Conservation (phyloP, 73 alveolate genomes). For the Paramecium octaurelia region DNA sequence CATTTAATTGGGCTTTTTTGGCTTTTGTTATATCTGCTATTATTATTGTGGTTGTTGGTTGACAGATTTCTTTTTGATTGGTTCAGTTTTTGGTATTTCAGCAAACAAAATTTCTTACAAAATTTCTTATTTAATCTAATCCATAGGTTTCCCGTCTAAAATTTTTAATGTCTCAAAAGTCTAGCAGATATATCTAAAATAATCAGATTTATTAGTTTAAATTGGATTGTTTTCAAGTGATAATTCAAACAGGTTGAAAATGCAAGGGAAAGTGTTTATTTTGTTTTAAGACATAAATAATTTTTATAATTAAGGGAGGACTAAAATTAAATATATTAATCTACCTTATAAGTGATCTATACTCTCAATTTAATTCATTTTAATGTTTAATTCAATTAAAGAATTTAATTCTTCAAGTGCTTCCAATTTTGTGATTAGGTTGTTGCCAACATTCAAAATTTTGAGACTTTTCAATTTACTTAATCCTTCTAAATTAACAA, state of each 20-base stretch:
- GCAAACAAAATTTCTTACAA: constrained; percentile 31
- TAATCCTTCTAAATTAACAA: constrained; percentile 75
- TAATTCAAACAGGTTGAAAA: constrained; percentile 67
- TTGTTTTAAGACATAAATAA: constrained; percentile 65
- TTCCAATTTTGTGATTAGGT: constrained; percentile 69
- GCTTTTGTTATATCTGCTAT: constrained; percentile 26
- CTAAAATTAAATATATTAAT: constrained; percentile 53
- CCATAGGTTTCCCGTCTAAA: constrained; percentile 51
- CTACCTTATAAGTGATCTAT: constrained; percentile 65
- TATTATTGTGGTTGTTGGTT: background rate
- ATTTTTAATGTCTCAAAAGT: constrained; percentile 12
- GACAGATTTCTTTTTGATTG: constrained; percentile 43
- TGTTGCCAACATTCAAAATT: constrained; percentile 76
- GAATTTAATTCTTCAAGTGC: constrained; percentile 67
- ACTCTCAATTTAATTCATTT: constrained; percentile 77
- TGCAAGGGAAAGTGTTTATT: constrained; percentile 62
- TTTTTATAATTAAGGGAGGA: constrained; percentile 69
- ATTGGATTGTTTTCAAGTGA: constrained; percentile 74
- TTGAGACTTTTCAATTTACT: constrained; percentile 65
- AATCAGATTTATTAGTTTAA: background rate
- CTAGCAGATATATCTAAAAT: background rate
- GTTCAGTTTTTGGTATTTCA: constrained; percentile 50
- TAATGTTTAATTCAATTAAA: constrained; percentile 75
- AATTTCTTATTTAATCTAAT: constrained; percentile 33
- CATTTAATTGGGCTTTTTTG: constrained; percentile 64